phyloP scores from a whole-genome alignment of 305 asterid genomes.

The Lippia alba region DNA sequence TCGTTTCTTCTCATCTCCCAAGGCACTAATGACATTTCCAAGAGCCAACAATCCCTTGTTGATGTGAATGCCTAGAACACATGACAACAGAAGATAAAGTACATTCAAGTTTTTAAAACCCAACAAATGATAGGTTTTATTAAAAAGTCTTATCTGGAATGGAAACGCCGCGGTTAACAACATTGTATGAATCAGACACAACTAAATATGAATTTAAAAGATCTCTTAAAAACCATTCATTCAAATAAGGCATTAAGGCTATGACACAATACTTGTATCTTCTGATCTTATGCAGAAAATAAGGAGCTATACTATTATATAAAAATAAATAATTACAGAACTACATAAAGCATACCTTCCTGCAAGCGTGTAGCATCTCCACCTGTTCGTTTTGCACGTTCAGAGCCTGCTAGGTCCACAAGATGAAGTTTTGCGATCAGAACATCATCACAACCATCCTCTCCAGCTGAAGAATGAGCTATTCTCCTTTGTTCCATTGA shows the following conservation, averaged over 20 bases:
- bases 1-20: slow-evolving; percentile 94
- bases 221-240: background rate
- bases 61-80: slow-evolving; percentile 85
- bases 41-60: slow-evolving; percentile 94
- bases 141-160: background rate
- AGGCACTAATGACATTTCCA: slow-evolving; percentile 96
- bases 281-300: background rate
- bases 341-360: slow-evolving; percentile 67
- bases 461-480: slow-evolving; percentile 47
- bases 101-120: slow-evolving; percentile 23
- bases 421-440: slow-evolving; percentile 88
- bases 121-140: background rate
- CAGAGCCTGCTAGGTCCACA: slow-evolving; percentile 98
- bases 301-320: background rate
- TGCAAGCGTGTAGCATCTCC: slow-evolving; percentile 90
- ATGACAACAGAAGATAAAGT: slow-evolving; percentile 20
- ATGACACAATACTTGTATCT: background rate
- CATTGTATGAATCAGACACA: background rate
- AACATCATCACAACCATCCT: slow-evolving; percentile 81
- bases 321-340: slow-evolving; percentile 4
- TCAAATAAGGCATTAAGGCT: too few relatives aligned
- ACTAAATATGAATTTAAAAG: slow-evolving; percentile 1
- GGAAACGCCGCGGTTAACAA: background rate
- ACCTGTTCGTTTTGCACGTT: slow-evolving; percentile 97
- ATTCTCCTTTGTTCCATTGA: slow-evolving; percentile 85